Evolutionary conservation across 2,329 filamentous ascomycete genomes (phyloP).

Genomic region (Penicillium paneum): DNA sequence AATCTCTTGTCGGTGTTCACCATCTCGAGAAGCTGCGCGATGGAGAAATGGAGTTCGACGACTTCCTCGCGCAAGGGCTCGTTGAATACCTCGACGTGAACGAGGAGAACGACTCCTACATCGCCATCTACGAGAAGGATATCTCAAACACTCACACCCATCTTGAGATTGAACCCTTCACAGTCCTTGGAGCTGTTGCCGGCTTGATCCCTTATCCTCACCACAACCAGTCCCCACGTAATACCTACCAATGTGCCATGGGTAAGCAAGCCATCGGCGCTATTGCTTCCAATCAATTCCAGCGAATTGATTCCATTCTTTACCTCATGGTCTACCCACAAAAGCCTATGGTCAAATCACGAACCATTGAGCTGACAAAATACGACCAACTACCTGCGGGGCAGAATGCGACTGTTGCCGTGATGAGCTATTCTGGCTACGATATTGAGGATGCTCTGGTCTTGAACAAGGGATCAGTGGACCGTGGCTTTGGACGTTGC

Average conservation of each 20-base stretch:
- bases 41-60: constrained; percentile 85
- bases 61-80: constrained; percentile 83
- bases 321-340: constrained; percentile 98
- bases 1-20: constrained; percentile 72
- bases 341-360: constrained; percentile 93
- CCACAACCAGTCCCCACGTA: constrained; percentile 97
- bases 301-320: constrained; percentile 90
- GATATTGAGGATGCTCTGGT: constrained; percentile 99
- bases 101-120: constrained; percentile 94
- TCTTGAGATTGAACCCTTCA: constrained; percentile 97
- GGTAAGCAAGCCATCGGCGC: constrained; percentile 99
- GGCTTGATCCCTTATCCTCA: constrained; percentile 97
- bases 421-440: constrained; percentile 99
- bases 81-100: constrained; percentile 98
- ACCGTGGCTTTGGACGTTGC: constrained; percentile 91
- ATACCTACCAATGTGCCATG: constrained; percentile 99
- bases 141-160: constrained; percentile 84
- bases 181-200: constrained; percentile 89
- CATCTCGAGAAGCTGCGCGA: constrained; percentile 79
- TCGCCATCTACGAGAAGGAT: constrained; percentile 82
- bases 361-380: constrained; percentile 93
- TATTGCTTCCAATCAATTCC: constrained; percentile 97
- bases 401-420: constrained; percentile 94
- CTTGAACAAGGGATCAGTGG: constrained; percentile 91
- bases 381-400: constrained; percentile 97